Base-by-base conservation (phyloP, 2,329 filamentous ascomycete genomes). In the Pestalotiopsis sp. region DNA sequence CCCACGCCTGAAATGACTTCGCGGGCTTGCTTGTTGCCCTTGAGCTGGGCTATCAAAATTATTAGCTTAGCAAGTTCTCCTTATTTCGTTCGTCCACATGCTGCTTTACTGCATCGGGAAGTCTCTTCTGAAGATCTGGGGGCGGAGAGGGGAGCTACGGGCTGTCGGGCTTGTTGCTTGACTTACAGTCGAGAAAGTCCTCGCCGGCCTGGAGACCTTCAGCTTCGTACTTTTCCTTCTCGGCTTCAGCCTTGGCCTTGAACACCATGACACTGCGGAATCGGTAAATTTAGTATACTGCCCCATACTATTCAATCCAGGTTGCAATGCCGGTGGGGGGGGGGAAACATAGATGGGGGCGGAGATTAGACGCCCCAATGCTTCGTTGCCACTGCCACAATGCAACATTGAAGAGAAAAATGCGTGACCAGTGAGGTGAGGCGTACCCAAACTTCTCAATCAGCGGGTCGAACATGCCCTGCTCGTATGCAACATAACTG, bases 201-300 rank as follows among this genome's bases (percentile, higher is more conserved):
- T 81, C 63, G 63, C 63, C 62, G 20, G 62, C 62, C 41, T 65
- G 49, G 17, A 65, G 70, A 1, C 81, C 81, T 71, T 81, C 70
- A 9, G 79, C 78, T 70, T 81, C 73, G 71, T 81, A 71, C 67
- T 79, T 79, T 72, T 82, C 80, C 56, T 78, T 75, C 72, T 83
- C 80, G 7, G 80, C 80, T 72, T 80, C 76, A 0, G 79, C 81
- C 73, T 83, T 79, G 40, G 80, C 79, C 73, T 83, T 82, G 74
- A 82, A 80, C 65, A 81, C 69, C 66, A 77, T 77, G 27, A 80
- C 74, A 1, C 73, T 74, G 63, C 45, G 11, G 65, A 23, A 11
- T 59, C 52, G 27, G 63, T 27, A 14, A 3, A 57, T 20, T 20
- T 6, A 40, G 25, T 31, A 23, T 25, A 68, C 49, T 65, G 17